These are phyloP conservation scores for Herpetomonas tarakana DNA, from an alignment of 208 protist genomes.

Conservation along the genomic window DNA sequence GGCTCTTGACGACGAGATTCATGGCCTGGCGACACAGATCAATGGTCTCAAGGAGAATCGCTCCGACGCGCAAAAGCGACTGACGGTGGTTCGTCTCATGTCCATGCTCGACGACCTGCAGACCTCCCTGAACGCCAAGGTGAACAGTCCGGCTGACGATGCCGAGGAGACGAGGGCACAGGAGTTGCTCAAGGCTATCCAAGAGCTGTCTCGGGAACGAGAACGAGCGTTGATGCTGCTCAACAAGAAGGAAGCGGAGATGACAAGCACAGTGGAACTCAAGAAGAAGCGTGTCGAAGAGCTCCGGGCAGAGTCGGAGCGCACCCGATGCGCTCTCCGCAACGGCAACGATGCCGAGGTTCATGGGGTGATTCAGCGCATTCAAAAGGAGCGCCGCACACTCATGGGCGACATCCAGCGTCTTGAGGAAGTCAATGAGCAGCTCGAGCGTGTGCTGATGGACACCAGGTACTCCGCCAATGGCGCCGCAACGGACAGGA, in stretches of 20 bases:
- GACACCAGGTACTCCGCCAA: constrained; percentile 56
- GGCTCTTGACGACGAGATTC: constrained; percentile 36
- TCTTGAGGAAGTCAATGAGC: constrained; percentile 52
- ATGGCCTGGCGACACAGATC: constrained; percentile 38
- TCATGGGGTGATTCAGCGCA: constrained; percentile 45
- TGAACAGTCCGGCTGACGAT: constrained; percentile 26
- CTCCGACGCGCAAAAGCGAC: constrained; percentile 44
- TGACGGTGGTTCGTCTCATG: constrained; percentile 66
- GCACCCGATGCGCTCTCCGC: constrained; percentile 35
- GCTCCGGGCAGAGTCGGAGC: constrained; percentile 49
- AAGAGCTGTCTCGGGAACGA: constrained; percentile 73
- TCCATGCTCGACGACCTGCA: constrained; percentile 79
- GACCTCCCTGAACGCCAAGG: constrained; percentile 52
- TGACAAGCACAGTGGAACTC: constrained; percentile 51
- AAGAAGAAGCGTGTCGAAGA: constrained; percentile 70
- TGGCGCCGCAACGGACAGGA: constrained; percentile 33
- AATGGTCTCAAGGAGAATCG: constrained; percentile 31
- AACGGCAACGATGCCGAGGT: constrained; percentile 51
- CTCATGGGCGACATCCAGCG: constrained; percentile 62
- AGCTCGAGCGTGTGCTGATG: constrained; percentile 38
- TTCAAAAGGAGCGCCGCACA: constrained; percentile 56
- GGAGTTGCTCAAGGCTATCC: constrained; percentile 67
- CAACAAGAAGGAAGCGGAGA: constrained; percentile 65
- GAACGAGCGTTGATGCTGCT: constrained; percentile 57
- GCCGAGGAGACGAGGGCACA: constrained; percentile 59